Evolutionary conservation across 2,329 filamentous ascomycete species (phyloP).

Genomic region (Aspergillus fumigatiaffinis): DNA sequence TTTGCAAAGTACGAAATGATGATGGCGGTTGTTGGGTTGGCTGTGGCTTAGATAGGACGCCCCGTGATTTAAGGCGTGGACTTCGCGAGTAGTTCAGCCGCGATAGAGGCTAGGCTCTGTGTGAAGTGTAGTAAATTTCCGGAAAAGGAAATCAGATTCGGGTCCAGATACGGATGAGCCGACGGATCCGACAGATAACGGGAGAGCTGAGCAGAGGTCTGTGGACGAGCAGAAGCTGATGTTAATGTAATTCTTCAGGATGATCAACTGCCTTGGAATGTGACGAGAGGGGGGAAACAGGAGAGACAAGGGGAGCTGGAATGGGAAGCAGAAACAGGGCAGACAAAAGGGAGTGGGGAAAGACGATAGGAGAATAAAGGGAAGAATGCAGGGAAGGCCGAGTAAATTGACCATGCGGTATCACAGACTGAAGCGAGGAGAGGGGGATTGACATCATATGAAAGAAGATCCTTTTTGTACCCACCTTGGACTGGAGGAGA

Average conservation of each 20-base stretch:
- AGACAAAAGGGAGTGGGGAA: conserved; percentile 9
- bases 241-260: conserved; percentile 16
- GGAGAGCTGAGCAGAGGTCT: not conserved
- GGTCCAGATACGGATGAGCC: not conserved
- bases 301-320: conserved; percentile 5
- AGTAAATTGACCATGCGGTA: conserved; percentile 1
- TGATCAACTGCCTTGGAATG: conserved; percentile 12
- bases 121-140: conserved; percentile 6
- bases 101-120: not conserved
- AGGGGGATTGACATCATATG: conserved; percentile 1
- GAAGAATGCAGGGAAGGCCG: conserved; percentile 13
- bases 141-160: conserved; percentile 4
- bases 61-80: not conserved
- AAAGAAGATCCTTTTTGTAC: not conserved
- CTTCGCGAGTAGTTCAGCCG: not conserved
- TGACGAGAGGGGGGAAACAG: conserved; percentile 5
- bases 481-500: not conserved
- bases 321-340: conserved; percentile 6
- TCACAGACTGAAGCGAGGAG: not conserved
- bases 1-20: conserved; percentile 11
- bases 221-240: not conserved
- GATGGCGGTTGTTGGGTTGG: not conserved
- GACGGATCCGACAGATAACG: not conserved
- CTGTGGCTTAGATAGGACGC: not conserved
- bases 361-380: conserved; percentile 14